Conservation (phyloP, 306 rosid species). For the Dryas alaskensis region DNA sequence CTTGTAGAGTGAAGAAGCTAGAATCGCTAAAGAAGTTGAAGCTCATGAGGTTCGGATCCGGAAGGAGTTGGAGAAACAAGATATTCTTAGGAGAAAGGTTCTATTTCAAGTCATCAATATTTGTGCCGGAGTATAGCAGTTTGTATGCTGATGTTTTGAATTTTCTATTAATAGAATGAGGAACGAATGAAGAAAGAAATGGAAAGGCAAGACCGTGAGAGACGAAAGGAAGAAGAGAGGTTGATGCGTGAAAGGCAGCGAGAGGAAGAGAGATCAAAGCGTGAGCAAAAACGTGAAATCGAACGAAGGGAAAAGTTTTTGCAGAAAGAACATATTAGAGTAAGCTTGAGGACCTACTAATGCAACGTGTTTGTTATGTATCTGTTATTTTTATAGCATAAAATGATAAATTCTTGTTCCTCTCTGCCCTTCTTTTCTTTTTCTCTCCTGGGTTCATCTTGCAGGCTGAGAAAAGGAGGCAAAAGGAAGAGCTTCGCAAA, state of each 20-base stretch:
- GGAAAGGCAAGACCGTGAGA: constrained; percentile 92
- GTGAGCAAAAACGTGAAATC: constrained; percentile 83
- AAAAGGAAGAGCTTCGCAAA: constrained; percentile 84
- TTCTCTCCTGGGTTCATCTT: constrained; percentile 20
- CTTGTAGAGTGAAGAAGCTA: constrained; percentile 71
- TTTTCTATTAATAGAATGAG: constrained; percentile 54
- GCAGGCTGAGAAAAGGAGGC: constrained; percentile 87
- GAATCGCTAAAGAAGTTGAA: constrained; percentile 73
- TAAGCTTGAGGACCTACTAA: constrained; percentile 37
- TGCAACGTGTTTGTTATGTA: constrained; percentile 16
- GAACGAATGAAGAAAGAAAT: constrained; percentile 81
- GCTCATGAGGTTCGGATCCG: constrained; percentile 74
- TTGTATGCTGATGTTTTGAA: constrained; percentile 21
- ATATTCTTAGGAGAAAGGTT: constrained; percentile 87
- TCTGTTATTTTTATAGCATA: constrained; percentile 16
- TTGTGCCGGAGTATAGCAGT: constrained; percentile 5
- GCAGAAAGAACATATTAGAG: constrained; percentile 73
- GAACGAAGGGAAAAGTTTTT: constrained; percentile 89
- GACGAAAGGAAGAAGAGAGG: constrained; percentile 95
- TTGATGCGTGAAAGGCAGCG: constrained; percentile 84
- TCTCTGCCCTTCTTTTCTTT: not conserved
- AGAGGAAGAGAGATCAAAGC: constrained; percentile 83
- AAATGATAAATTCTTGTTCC: constrained; percentile 8
- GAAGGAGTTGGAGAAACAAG: constrained; percentile 95
- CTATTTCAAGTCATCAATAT: constrained; percentile 1